Evolutionary conservation across 1,139 yeast genomes (phyloP).

Genomic region (Casaregolazyma lundiana): DNA sequence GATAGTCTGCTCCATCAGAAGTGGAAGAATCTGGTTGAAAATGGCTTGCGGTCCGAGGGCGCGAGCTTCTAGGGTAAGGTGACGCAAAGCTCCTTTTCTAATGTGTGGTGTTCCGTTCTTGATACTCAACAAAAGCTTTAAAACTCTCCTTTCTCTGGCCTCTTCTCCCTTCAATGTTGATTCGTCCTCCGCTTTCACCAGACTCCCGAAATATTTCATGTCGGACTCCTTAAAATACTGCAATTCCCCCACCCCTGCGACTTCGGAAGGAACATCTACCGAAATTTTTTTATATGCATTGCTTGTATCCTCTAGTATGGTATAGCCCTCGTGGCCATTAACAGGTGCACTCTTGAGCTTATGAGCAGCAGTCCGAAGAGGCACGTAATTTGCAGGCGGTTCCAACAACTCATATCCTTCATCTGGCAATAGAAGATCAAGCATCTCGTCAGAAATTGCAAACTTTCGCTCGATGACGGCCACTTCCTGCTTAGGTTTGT

Average conservation of each 20-base stretch:
- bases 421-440: slow-evolving; percentile 51
- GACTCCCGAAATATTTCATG: slow-evolving; percentile 62
- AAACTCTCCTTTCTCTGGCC: slow-evolving; percentile 53
- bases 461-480: slow-evolving; percentile 28
- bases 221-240: slow-evolving; percentile 71
- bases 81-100: slow-evolving; percentile 68
- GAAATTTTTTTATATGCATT: slow-evolving; percentile 27
- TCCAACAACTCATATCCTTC: slow-evolving; percentile 46
- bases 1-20: slow-evolving; percentile 64
- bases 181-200: slow-evolving; percentile 40
- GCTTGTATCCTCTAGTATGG: slow-evolving; percentile 31
- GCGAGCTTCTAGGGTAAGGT: slow-evolving; percentile 59
- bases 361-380: slow-evolving; percentile 28
- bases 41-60: slow-evolving; percentile 65
- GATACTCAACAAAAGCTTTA: slow-evolving; percentile 60
- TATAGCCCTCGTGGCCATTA: slow-evolving; percentile 32
- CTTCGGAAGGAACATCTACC: slow-evolving; percentile 43
- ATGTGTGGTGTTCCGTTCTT: slow-evolving; percentile 71
- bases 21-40: slow-evolving; percentile 66
- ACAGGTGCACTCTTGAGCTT: slow-evolving; percentile 17
- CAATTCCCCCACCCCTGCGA: slow-evolving; percentile 61
- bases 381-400: slow-evolving; percentile 48
- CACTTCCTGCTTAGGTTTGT: neutral
- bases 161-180: slow-evolving; percentile 47
- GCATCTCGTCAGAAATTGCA: slow-evolving; percentile 45